Evolutionary conservation across 345 rosid genomes (phyloP).

Genomic region (Microcos paniculata): DNA sequence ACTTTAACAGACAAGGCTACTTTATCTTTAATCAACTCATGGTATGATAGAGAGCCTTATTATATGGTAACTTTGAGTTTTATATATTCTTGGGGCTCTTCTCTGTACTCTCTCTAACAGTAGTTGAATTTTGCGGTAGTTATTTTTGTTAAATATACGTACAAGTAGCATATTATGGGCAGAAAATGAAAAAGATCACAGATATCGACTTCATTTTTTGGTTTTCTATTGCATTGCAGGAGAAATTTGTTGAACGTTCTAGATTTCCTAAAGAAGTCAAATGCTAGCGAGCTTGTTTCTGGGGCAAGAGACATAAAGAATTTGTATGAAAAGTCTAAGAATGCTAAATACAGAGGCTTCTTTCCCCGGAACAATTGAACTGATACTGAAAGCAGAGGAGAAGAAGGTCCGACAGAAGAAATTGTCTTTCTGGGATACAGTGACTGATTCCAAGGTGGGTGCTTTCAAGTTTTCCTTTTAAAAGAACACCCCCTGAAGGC

Average conservation of each 20-base stretch:
- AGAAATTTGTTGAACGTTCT: constrained; percentile 80
- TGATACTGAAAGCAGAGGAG: constrained; percentile 58
- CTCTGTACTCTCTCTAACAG: not conserved
- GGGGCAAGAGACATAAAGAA: constrained; percentile 83
- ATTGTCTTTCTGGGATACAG: constrained; percentile 81
- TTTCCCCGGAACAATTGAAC: constrained; percentile 60
- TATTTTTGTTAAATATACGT: not conserved
- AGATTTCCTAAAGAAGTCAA: constrained; percentile 84
- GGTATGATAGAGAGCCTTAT: not conserved
- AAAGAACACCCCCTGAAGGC: not conserved
- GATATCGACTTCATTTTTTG: not conserved
- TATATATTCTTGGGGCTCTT: not conserved
- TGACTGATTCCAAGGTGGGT: constrained; percentile 61
- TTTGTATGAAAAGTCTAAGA: constrained; percentile 70
- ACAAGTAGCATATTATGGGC: not conserved
- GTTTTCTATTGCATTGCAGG: constrained; percentile 50
- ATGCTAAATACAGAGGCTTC: constrained; percentile 59
- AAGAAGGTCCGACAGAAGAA: constrained; percentile 51
- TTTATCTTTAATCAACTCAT: no score
- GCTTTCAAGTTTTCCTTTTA: constrained; percentile 79
- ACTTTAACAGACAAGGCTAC: not conserved
- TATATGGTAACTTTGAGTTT: not conserved
- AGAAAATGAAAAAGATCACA: not conserved
- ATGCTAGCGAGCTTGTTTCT: constrained; percentile 78
- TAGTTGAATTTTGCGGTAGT: not conserved